phyloP scores from a whole-genome alignment of 352 stramenopile species.

The Phytophthora chlamydospora region DNA sequence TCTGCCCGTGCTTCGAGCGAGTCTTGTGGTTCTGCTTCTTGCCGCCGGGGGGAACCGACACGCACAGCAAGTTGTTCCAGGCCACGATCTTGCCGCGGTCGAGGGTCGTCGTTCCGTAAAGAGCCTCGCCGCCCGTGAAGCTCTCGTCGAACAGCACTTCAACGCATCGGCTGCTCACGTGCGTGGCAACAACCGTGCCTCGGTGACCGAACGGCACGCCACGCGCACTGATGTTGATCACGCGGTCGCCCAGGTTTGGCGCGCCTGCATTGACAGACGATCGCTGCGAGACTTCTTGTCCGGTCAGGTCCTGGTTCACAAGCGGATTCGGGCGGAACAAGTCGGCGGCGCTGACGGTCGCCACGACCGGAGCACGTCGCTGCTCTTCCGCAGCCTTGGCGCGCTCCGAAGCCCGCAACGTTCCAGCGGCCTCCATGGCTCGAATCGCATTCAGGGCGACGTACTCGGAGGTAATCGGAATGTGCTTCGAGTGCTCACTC shows the following conservation, averaged over 20 bases:
- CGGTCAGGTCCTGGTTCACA: slow-evolving; percentile 83
- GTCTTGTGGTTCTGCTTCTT: slow-evolving; percentile 29
- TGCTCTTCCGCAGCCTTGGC: slow-evolving; percentile 51
- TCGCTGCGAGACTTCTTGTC: slow-evolving; percentile 62
- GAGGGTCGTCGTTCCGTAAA: slow-evolving; percentile 95
- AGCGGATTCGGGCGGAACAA: slow-evolving; percentile 79
- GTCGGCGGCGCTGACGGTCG: slow-evolving; percentile 49
- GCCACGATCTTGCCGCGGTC: slow-evolving; percentile 96
- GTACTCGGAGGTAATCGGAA: slow-evolving; percentile 93
- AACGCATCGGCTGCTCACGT: slow-evolving; percentile 96
- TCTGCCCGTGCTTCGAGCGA: slow-evolving; percentile 21
- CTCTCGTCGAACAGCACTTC: slow-evolving; percentile 97
- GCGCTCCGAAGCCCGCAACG: slow-evolving; percentile 67
- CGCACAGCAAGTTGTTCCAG: slow-evolving; percentile 90
- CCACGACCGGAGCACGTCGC: slow-evolving; percentile 45
- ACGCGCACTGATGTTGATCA: slow-evolving; percentile 96
- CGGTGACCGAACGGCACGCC: slow-evolving; percentile 96
- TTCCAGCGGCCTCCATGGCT: slow-evolving; percentile 91
- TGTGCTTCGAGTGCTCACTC: slow-evolving; percentile 89
- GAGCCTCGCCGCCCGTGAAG: slow-evolving; percentile 96
- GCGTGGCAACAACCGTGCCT: slow-evolving; percentile 97
- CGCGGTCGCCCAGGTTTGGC: slow-evolving; percentile 94
- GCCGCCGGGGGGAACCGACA: slow-evolving; percentile 54
- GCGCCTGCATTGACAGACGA: slow-evolving; percentile 68
- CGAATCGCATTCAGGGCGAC: slow-evolving; percentile 92